Conservation (phyloP, 139 green algal genomes). For the Trebouxia sp. region DNA sequence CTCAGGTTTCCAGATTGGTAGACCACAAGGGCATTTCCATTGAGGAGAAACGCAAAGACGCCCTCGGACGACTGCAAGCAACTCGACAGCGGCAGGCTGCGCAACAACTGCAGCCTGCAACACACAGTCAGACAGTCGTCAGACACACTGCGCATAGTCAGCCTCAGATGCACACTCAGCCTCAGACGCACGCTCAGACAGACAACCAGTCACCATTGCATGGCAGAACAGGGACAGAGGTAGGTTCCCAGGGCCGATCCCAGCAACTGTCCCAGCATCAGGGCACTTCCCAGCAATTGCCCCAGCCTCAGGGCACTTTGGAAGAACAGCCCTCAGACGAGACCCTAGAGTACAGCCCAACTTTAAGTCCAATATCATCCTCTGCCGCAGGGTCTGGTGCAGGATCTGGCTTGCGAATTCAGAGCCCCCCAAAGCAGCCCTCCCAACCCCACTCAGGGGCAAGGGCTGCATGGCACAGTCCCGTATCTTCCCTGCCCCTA, state of each 20-base stretch:
- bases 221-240: too few relatives aligned
- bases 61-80: not conserved
- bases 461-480: not conserved
- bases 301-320: too few relatives aligned
- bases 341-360: too few relatives aligned
- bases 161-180: not conserved
- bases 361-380: too few relatives aligned
- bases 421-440: not conserved
- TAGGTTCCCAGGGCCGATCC: too few relatives aligned
- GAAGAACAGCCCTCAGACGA: too few relatives aligned
- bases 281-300: too few relatives aligned
- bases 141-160: not conserved
- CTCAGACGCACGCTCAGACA: too few relatives aligned
- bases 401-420: not conserved
- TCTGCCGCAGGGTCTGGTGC: not conserved
- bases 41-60: not conserved
- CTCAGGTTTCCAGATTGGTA: too few relatives aligned
- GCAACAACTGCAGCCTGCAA: not conserved
- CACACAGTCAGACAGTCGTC: not conserved
- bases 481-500: not conserved
- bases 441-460: not conserved
- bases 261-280: too few relatives aligned
- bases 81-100: not conserved
- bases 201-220: not conserved
- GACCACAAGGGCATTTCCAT: not conserved